phyloP scores from a whole-genome alignment of 768 basidiomycete species.

The Psilocybe cyanescens region DNA sequence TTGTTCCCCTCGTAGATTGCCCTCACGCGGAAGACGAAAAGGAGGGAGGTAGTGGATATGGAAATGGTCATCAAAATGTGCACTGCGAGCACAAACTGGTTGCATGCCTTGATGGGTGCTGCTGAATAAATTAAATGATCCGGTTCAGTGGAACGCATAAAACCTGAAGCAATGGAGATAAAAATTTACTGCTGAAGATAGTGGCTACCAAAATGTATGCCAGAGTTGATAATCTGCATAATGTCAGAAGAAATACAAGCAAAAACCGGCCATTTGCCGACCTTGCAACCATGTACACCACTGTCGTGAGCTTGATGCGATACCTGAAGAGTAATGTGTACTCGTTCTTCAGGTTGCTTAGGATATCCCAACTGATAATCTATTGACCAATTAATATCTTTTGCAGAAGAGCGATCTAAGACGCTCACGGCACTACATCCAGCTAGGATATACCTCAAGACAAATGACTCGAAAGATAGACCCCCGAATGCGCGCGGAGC shows the following conservation, averaged over 20 bases:
- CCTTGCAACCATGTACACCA: slow-evolving; percentile 14
- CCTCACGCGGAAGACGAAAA: slow-evolving; percentile 9
- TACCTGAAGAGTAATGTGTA: background rate
- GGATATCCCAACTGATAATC: slow-evolving; percentile 16
- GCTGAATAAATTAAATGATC: no score
- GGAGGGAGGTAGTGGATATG: slow-evolving; percentile 6
- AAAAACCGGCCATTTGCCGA: background rate
- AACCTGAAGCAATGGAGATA: no score
- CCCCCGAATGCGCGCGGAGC: background rate
- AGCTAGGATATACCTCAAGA: slow-evolving; percentile 3
- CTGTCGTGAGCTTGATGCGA: background rate
- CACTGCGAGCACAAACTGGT: no score
- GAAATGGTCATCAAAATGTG: background rate
- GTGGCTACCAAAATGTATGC: background rate
- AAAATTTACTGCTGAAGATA: slow-evolving; percentile 1
- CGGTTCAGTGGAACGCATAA: no score
- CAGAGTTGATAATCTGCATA: background rate
- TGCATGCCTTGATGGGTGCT: no score
- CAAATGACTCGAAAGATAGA: slow-evolving; percentile 24
- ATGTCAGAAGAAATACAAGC: background rate
- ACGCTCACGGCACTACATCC: no score
- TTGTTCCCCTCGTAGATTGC: slow-evolving; percentile 9
- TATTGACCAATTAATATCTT: background rate
- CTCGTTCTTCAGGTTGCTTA: slow-evolving; percentile 2
- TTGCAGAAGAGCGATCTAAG: no score